Evolutionary conservation across 306 rosid species (phyloP).

Genomic region (Vigna mungo): DNA sequence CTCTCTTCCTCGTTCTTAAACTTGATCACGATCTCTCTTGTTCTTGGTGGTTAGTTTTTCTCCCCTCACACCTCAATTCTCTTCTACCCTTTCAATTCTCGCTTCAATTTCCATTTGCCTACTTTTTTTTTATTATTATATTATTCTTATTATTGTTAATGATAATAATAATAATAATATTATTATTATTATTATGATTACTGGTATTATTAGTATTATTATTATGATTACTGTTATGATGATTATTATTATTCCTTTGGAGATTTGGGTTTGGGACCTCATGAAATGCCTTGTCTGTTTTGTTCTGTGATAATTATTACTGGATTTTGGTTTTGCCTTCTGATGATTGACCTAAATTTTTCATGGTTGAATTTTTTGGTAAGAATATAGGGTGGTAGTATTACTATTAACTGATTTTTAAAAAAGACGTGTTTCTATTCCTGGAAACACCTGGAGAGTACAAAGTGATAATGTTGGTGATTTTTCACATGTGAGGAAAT

Average conservation of each 20-base stretch:
- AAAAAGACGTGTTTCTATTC: neutral
- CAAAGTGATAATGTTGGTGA: neutral
- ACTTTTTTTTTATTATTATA: neutral
- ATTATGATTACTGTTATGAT: neutral
- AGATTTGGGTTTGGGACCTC: conserved; percentile 10
- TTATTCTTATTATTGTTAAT: conserved; percentile 1
- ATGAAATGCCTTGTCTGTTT: conserved; percentile 31
- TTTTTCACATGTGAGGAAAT: conserved; percentile 1
- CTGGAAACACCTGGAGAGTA: conserved; percentile 17
- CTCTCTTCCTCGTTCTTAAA: conserved; percentile 87
- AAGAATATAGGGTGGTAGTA: neutral
- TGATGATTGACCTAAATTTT: neutral
- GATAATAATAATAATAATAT: too few relatives aligned
- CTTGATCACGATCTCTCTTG: conserved; percentile 72
- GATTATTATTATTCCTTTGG: conserved; percentile 20
- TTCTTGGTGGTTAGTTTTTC: conserved; percentile 89
- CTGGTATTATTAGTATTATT: neutral
- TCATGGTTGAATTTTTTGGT: neutral
- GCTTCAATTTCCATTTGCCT: neutral
- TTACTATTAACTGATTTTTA: neutral
- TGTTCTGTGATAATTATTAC: conserved; percentile 22
- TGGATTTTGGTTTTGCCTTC: conserved; percentile 14
- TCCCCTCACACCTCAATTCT: neutral
- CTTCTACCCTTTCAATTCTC: neutral
- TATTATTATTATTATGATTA: neutral